Evolutionary conservation across 805 yeast genomes (phyloP).

Genomic region (Candida boleticola): DNA sequence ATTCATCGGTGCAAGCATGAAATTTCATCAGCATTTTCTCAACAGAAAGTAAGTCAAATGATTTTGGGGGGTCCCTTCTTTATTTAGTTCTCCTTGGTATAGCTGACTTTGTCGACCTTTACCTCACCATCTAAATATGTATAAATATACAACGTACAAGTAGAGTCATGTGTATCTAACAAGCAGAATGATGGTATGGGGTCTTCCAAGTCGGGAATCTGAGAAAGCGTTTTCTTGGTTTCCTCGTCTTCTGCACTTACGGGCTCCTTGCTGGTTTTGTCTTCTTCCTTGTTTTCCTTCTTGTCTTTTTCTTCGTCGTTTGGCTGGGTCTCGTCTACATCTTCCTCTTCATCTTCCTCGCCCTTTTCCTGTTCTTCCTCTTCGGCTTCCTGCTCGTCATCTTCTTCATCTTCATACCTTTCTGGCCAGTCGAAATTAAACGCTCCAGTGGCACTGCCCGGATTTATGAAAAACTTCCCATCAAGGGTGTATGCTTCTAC

Average conservation of each 20-base stretch:
- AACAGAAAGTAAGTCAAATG: too few species aligned
- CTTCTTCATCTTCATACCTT: conserved; percentile 47
- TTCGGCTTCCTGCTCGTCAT: conserved; percentile 26
- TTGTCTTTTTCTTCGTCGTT: conserved; percentile 8
- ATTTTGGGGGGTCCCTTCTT: not conserved
- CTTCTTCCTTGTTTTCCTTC: conserved; percentile 7
- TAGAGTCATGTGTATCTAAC: conserved; percentile 76
- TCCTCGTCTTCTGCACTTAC: conserved; percentile 17
- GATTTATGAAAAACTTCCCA: conserved; percentile 91
- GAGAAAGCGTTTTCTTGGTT: conserved; percentile 7
- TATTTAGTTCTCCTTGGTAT: conserved; percentile 24
- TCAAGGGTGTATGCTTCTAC: conserved; percentile 93
- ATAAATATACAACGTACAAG: conserved; percentile 82
- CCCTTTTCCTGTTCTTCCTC: conserved; percentile 27
- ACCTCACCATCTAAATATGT: conserved; percentile 78
- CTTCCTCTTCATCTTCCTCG: conserved; percentile 20
- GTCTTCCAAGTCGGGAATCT: conserved; percentile 11
- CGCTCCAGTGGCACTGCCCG: conserved; percentile 97
- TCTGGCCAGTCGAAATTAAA: conserved; percentile 61
- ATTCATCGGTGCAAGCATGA: conserved; percentile 34
- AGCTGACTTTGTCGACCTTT: conserved; percentile 78
- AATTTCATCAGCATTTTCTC: too few species aligned
- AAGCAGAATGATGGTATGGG: conserved; percentile 86
- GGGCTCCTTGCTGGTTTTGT: conserved; percentile 9
- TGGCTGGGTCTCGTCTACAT: conserved; percentile 10